Evolutionary conservation across 805 yeast species (phyloP), one percentile per base, ranked within the genome.

Genomic region (Blastobotrys americana): DNA sequence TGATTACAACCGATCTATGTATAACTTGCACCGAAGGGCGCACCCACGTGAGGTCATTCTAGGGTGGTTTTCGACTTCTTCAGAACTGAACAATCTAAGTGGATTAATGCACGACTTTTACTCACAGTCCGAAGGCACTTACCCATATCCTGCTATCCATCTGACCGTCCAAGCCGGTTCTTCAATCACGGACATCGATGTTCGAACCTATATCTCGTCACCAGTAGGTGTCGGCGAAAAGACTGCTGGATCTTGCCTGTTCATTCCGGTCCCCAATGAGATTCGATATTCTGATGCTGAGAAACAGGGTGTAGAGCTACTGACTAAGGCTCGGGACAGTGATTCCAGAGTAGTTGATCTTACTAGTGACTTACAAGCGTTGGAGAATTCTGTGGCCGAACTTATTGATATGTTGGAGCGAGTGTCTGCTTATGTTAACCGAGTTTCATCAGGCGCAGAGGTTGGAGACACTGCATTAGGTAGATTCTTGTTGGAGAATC

Each of bases 41-140:
- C 82, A 81, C 65, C 90, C 93, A 46, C 83, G 82, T 59, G 83
- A 80, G 52, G 72, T 73, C 42, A 82, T 87, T 44, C 72, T 87
- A 39, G 96, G 96, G 45, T 87, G 96, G 96, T 87, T 84, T 62
- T 60, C 71, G 20, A 69, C 82, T 15, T 67, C 70, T 39, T 67
- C 74, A 16, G 70, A 69, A 52, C 74, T 85, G 51, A 89, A 84
- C 65, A 72, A 77, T 44, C 76, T 82, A 61, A 77, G 88, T 10
- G 85, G 85, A 6, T 72, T 84, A 52, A 79, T 86, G 57, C 95
- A 86, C 61, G 90, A 82, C 57, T 82, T 84, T 59, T 86, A 82
- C 67, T 79, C 80, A 56, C 82, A 84, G 46, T 65, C 72, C 15
- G 82, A 78, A 57, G 78, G 87, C 48, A 78, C 87, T 3, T 74